phyloP scores from a whole-genome alignment of 352 stramenopile species.

The Pythium myriotylum region DNA sequence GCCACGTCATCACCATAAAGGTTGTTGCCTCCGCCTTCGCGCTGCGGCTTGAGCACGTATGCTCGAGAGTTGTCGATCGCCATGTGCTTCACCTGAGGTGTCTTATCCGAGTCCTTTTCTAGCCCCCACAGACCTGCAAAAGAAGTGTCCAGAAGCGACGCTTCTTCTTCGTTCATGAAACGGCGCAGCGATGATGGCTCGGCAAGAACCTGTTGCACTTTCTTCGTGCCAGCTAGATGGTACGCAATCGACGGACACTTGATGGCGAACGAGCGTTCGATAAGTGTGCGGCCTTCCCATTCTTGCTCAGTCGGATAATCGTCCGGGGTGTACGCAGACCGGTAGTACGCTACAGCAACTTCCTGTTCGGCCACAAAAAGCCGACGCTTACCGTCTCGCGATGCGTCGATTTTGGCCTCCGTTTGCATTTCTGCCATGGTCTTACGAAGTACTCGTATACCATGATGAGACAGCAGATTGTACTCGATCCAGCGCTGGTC shows the following conservation, averaged over 20 bases:
- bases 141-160: slow-evolving; percentile 75
- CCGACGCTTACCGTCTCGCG: slow-evolving; percentile 37
- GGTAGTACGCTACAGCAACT: slow-evolving; percentile 96
- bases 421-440: slow-evolving; percentile 72
- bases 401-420: slow-evolving; percentile 35
- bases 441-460: slow-evolving; percentile 72
- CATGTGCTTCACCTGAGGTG: slow-evolving; percentile 75
- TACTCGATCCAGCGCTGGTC: slow-evolving; percentile 94
- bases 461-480: slow-evolving; percentile 87
- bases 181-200: slow-evolving; percentile 80
- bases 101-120: slow-evolving; percentile 76
- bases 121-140: slow-evolving; percentile 97
- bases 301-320: slow-evolving; percentile 94
- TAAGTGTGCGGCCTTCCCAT: slow-evolving; percentile 86
- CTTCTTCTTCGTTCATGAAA: slow-evolving; percentile 86
- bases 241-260: slow-evolving; percentile 97
- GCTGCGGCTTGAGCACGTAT: slow-evolving; percentile 98
- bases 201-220: slow-evolving; percentile 97
- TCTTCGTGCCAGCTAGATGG: slow-evolving; percentile 98
- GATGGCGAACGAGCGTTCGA: slow-evolving; percentile 93
- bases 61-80: slow-evolving; percentile 59
- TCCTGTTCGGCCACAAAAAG: slow-evolving; percentile 71
- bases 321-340: slow-evolving; percentile 94
- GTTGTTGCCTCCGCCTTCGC: slow-evolving; percentile 98
- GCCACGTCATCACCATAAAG: slow-evolving; percentile 94